Base-by-base conservation (phyloP, 169 alveolate species). In the Eimeria brunetti region DNA sequence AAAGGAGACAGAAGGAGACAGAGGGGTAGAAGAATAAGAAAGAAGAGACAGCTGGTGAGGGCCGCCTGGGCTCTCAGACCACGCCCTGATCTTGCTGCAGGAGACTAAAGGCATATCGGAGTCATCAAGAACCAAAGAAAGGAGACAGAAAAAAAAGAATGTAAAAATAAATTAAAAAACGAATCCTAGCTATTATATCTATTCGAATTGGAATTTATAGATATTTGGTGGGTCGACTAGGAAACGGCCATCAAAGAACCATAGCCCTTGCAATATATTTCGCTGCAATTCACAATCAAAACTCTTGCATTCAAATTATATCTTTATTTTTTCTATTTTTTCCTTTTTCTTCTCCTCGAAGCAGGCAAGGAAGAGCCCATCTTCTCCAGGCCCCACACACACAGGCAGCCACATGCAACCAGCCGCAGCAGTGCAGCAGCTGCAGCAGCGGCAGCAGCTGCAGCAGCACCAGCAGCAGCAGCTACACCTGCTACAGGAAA, bases 361-460 rank as follows among this genome's bases (percentile, higher is more conserved):
- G n/a, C n/a, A 33, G 11, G 4, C 78, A 33, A n/a, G 2, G 16
- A 33, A 69, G 49, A 2, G 1, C 22, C 44, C 11, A 24, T 22
- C 78, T 33, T 69, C 49, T 2, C 16, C 9, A 69, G 78, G 78
- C 78, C 78, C 78, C 78, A n/a, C 78, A 69, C 49, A 69, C 78
- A 64, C 75, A 58, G 67, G 78, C 49, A 69, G 78, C 75, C 24
- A 69, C 78, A 69, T 69, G 78, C 78, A 69, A 49, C 78, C 78
- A 69, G 78, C 78, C 49, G 33, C 75, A 64, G 16, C 2, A 58
- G 67, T 27, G 69, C 69, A 60, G n/a, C 69, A 60, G 69, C 69
- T 18, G 69, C 69, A 14, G 20, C 69, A 22, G 30, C 20, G 6
- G 69, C 69, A 60, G 69, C 20, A 60, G 20, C 20, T 18, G 20